Conservation (phyloP, 768 basidiomycete species). For the Leccinum imitatum region DNA sequence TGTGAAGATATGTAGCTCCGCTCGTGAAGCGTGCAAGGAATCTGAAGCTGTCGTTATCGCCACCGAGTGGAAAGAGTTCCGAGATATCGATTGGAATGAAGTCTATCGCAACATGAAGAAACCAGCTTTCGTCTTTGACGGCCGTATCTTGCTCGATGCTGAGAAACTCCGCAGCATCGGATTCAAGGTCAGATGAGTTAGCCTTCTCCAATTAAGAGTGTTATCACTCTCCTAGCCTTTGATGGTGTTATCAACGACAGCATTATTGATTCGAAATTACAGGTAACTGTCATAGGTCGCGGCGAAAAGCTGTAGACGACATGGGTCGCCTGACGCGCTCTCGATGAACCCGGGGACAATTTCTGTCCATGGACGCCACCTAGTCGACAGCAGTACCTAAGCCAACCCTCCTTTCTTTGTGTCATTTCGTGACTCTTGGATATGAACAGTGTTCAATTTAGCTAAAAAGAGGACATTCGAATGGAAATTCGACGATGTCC, state of each 20-base stretch:
- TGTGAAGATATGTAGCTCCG: constrained; percentile 73
- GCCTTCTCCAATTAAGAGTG: not conserved
- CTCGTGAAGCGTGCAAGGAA: constrained; percentile 83
- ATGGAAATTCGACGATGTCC: not conserved
- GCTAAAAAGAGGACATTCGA: constrained; percentile 5
- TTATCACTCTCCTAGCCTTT: not conserved
- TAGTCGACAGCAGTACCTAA: constrained; percentile 6
- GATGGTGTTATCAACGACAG: constrained; percentile 9
- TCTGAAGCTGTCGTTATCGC: constrained; percentile 95
- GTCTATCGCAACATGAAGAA: constrained; percentile 92
- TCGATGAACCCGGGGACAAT: not conserved
- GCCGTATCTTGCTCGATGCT: constrained; percentile 82
- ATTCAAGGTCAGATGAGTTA: constrained; percentile 61
- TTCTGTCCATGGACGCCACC: constrained; percentile 12
- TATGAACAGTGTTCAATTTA: constrained; percentile 12
- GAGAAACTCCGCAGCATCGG: constrained; percentile 81
- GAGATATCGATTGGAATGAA: constrained; percentile 82
- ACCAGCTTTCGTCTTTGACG: constrained; percentile 98
- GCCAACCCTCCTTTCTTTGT: not conserved
- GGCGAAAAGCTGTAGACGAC: constrained; percentile 40
- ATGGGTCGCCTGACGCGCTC: not conserved
- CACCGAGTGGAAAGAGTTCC: constrained; percentile 98
- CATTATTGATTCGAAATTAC: constrained; percentile 4
- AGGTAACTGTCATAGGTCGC: constrained; percentile 64
- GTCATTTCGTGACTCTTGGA: not conserved